Evolutionary conservation across 1,139 yeast genomes (phyloP).

Genomic region (Pichia sp.): DNA sequence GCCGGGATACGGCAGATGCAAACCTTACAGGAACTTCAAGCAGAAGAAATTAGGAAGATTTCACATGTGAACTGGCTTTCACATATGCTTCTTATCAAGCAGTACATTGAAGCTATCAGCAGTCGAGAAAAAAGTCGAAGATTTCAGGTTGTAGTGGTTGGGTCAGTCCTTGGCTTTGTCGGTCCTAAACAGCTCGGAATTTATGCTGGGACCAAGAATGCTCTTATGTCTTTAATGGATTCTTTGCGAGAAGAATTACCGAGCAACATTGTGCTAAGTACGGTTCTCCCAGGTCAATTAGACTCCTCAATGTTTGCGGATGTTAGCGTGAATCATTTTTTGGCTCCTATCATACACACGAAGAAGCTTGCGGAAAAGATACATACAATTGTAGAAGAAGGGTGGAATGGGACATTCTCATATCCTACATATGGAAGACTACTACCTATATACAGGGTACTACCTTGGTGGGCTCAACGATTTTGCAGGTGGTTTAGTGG

Average conservation of each 20-base stretch:
- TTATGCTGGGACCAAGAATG: constrained; percentile 66
- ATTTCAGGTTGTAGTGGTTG: constrained; percentile 52
- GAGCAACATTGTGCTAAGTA: constrained; percentile 34
- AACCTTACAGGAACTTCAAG: constrained; percentile 38
- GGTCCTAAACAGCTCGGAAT: constrained; percentile 66
- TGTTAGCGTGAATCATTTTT: constrained; percentile 53
- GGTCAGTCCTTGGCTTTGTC: constrained; percentile 67
- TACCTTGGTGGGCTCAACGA: constrained; percentile 49
- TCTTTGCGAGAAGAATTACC: constrained; percentile 49
- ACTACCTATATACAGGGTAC: constrained; percentile 46
- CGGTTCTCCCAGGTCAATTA: constrained; percentile 66
- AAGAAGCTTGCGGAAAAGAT: constrained; percentile 42
- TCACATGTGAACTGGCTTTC: constrained; percentile 56
- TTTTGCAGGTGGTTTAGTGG: constrained; percentile 47
- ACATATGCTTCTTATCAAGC: constrained; percentile 48
- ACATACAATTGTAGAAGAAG: constrained; percentile 38
- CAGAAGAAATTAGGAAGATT: constrained; percentile 35
- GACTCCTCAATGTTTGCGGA: constrained; percentile 60
- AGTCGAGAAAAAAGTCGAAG: constrained; percentile 30
- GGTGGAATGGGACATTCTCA: constrained; percentile 51
- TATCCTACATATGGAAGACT: constrained; percentile 60
- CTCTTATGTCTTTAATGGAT: constrained; percentile 56
- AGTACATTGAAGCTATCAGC: constrained; percentile 32
- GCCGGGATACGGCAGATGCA: constrained; percentile 65
- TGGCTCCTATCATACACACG: constrained; percentile 60